phyloP scores from a whole-genome alignment of 192 early-diverging fungal species.

The Rhizophagus clarus region DNA sequence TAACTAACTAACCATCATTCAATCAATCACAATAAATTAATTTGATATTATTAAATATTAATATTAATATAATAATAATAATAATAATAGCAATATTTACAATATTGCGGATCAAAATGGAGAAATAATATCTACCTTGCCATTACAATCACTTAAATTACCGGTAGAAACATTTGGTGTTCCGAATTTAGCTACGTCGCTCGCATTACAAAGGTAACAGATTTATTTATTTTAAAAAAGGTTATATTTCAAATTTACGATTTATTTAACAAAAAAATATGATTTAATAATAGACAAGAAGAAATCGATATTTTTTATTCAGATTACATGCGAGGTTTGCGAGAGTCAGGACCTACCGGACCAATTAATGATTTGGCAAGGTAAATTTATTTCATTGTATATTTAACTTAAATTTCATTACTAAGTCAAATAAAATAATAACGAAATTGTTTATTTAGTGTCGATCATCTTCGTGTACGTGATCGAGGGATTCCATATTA shows the following conservation, averaged over 20 bases:
- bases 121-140: background rate
- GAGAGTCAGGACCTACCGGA: background rate
- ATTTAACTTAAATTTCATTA: background rate
- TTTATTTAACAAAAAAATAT: background rate
- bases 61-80: no score
- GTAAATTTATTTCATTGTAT: background rate
- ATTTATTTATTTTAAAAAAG: background rate
- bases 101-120: background rate
- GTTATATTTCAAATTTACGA: background rate
- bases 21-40: no score
- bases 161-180: background rate
- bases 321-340: background rate
- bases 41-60: no score
- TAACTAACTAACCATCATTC: background rate
- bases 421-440: no score
- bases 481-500: slow-evolving; percentile 10
- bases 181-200: background rate
- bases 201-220: background rate
- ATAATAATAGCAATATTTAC: background rate
- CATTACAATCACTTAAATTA: background rate
- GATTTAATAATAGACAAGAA: slow-evolving; percentile 16
- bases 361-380: background rate
- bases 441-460: background rate
- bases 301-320: background rate
- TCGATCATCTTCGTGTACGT: background rate